Evolutionary conservation across 2,329 filamentous ascomycete species (phyloP), one percentile per base, ranked within the genome.

Genomic region (Fusarium setosum): DNA sequence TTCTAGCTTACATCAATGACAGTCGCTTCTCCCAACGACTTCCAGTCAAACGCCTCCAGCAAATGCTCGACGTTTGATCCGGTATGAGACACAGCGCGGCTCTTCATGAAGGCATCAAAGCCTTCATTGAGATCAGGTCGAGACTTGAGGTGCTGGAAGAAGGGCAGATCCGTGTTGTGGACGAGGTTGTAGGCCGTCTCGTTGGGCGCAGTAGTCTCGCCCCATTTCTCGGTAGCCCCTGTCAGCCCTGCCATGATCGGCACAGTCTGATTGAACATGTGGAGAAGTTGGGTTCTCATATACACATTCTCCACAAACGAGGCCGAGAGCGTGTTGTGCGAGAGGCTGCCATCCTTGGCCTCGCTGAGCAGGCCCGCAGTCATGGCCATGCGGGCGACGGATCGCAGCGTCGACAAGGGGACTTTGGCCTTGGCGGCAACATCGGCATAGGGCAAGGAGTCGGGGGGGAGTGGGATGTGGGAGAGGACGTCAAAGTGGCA

Each of bases 371-470:
- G 54, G 0, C 67, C 63, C 34, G 65, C 69, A 1, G 75, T 76
- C 67, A 81, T 80, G 2, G 77, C 77, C 73, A 80, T 79, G 3
- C 80, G 76, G 4, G 72, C 54, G 2, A 68, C 49, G 0, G 63
- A 60, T 17, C 49, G 35, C 0, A 66, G 37, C 6, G 44, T 63
- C 4, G 63, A 55, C 20, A 55, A 5, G 2, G 63, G 63, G 3
- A 65, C 63, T 9, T 31, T n/a, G 5, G 63, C 52, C 38, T 40
- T 34, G 31, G 45, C 13, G n/a, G 63, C 59, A 12, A 41, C 53
- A n/a, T 67, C 53, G 41, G 54, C 21, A 10, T 65, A 67, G 7
- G 44, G 4, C 12, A 48, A 38, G 0, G 35, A 47, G 0, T 47
- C 45, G 4, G 53, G 48, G 5, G 53, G 63, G 5, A 51, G 42